Percentiles rank a stretch among this genome's conserved stretches.
These are phyloP conservation scores for Boletus subcaerulescens DNA, from an alignment of 768 basidiomycete genomes.

Conservation along the genomic window DNA sequence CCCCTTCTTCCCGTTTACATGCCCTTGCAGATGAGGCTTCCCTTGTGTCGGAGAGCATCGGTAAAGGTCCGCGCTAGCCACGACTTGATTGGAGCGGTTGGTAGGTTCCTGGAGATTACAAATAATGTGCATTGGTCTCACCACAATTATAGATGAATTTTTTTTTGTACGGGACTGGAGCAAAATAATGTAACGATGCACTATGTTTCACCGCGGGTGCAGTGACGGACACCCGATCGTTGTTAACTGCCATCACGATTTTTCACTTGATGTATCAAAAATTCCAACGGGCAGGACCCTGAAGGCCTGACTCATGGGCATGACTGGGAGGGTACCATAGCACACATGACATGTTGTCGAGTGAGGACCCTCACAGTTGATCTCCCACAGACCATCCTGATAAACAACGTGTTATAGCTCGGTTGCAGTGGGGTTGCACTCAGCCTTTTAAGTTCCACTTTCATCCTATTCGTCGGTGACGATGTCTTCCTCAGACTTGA, in stretches of 20 bases:
- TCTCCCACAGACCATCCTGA: slow-evolving; percentile 11
- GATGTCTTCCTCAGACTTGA: slow-evolving; percentile 22
- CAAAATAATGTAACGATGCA: no score
- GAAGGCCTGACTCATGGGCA: background rate
- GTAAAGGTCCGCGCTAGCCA: slow-evolving; percentile 13
- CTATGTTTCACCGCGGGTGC: no score
- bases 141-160: background rate
- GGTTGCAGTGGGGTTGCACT: background rate
- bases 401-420: background rate
- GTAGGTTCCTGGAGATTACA: background rate
- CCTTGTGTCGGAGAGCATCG: slow-evolving; percentile 27
- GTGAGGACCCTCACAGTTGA: slow-evolving; percentile 28
- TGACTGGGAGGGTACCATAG: slow-evolving; percentile 24
- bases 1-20: slow-evolving; percentile 41
- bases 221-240: background rate
- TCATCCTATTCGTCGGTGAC: background rate
- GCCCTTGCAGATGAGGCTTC: slow-evolving; percentile 42
- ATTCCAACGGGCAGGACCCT: background rate
- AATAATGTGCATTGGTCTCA: background rate
- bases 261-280: background rate
- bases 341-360: background rate
- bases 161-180: no score
- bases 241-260: background rate
- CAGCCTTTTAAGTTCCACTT: background rate
- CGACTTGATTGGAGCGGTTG: background rate